These are phyloP conservation scores for Rhododendron henanense DNA, from an alignment of 148 eudicot genomes.

Conservation along the genomic window DNA sequence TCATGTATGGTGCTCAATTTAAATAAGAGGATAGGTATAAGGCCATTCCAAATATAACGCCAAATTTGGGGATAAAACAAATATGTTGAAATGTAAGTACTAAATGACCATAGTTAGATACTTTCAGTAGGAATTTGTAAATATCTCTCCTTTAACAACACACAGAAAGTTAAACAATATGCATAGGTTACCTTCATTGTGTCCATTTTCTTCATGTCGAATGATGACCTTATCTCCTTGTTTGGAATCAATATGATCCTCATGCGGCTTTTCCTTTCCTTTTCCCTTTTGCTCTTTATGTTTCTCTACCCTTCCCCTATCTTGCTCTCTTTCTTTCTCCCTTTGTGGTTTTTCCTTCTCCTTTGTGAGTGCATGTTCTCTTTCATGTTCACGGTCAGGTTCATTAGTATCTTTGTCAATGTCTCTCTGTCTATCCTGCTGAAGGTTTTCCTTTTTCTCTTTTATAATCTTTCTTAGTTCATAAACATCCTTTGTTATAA, in stretches of 20 bases:
- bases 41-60: neutral
- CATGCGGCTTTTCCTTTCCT: constrained; percentile 37
- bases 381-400: constrained; percentile 27
- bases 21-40: neutral
- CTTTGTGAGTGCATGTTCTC: constrained; percentile 27
- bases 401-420: constrained; percentile 35
- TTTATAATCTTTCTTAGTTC: constrained; percentile 56
- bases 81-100: neutral
- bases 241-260: constrained; percentile 26
- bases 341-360: constrained; percentile 44
- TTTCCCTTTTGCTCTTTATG: constrained; percentile 32
- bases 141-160: neutral
- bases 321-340: constrained; percentile 39
- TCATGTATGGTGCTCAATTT: neutral
- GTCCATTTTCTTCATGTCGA: constrained; percentile 33
- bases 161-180: neutral
- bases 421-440: constrained; percentile 33
- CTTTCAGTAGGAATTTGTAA: neutral
- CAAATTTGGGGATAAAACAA: neutral
- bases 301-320: constrained; percentile 33
- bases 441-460: constrained; percentile 40
- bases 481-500: constrained; percentile 59
- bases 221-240: constrained; percentile 23
- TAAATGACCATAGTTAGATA: neutral
- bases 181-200: constrained; percentile 31